Percentiles rank a stretch among this genome's conserved stretches.
Evolutionary conservation across 495 filamentous ascomycete species (phyloP).

Genomic region (Beverwykella pulmonaria): DNA sequence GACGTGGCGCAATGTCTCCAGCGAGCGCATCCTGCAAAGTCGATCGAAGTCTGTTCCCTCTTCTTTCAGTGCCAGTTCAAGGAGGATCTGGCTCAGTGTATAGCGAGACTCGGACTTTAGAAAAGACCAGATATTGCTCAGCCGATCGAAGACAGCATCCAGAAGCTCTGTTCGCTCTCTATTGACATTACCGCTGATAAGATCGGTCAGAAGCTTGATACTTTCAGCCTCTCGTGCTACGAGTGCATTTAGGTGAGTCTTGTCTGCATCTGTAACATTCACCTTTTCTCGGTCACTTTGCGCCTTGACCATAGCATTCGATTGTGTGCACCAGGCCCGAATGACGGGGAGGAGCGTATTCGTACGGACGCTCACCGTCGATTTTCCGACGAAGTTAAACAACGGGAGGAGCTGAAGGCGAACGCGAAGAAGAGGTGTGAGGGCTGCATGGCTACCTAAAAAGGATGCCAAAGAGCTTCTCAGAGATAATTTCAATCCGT

Average conservation of each 20-base stretch:
- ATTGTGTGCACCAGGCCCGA: slow-evolving; percentile 62
- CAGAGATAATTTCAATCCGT: slow-evolving; percentile 19
- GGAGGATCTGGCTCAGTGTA: slow-evolving; percentile 61
- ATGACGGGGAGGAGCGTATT: slow-evolving; percentile 71
- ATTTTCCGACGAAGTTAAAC: slow-evolving; percentile 70
- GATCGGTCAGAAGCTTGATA: slow-evolving; percentile 59
- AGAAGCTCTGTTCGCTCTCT: slow-evolving; percentile 54
- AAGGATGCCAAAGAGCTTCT: slow-evolving; percentile 63
- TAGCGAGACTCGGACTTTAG: slow-evolving; percentile 66
- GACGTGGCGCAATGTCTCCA: slow-evolving; percentile 68
- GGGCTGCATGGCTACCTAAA: slow-evolving; percentile 69
- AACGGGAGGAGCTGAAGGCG: slow-evolving; percentile 71
- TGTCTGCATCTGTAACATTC: slow-evolving; percentile 60
- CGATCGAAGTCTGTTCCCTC: slow-evolving; percentile 1
- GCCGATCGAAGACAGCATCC: slow-evolving; percentile 62
- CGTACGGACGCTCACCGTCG: slow-evolving; percentile 65
- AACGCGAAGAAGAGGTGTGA: slow-evolving; percentile 65
- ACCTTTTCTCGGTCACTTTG: slow-evolving; percentile 62
- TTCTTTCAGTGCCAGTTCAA: slow-evolving; percentile 54
- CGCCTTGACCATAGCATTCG: slow-evolving; percentile 47
- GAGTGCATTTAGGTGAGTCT: slow-evolving; percentile 62
- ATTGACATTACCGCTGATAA: slow-evolving; percentile 33
- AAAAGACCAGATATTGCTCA: slow-evolving; percentile 69
- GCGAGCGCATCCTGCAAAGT: slow-evolving; percentile 14
- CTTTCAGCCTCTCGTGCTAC: slow-evolving; percentile 68